These are phyloP conservation scores for Colletotrichum tamarilloi DNA, from an alignment of 2,329 filamentous ascomycete species.

Conservation along the genomic window DNA sequence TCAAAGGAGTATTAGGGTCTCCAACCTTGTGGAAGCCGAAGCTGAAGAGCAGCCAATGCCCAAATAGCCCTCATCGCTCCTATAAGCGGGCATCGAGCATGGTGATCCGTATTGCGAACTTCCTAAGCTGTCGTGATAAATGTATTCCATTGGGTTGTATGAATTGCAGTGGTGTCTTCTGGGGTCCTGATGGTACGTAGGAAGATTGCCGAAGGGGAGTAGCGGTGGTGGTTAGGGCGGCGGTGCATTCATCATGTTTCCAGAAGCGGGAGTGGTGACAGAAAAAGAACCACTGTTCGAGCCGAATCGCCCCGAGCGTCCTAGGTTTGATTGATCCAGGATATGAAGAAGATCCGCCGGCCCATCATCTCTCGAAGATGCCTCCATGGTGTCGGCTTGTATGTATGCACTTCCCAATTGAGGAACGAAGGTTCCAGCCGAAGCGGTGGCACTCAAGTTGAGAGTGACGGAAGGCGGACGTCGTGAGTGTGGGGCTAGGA, in stretches of 20 bases:
- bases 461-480: no score
- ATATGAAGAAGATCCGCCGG: conserved; percentile 44
- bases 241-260: conserved; percentile 48
- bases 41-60: conserved; percentile 50
- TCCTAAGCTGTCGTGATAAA: conserved; percentile 52
- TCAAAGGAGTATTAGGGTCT: no score
- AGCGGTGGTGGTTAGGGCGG: conserved; percentile 60
- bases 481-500: no score
- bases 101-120: conserved; percentile 49
- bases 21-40: conserved; percentile 39
- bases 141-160: not conserved
- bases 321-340: conserved; percentile 45
- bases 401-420: conserved; percentile 3
- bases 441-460: no score
- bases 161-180: no score
- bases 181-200: not conserved
- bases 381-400: conserved; percentile 46
- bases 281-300: conserved; percentile 4
- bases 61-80: conserved; percentile 54
- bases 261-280: conserved; percentile 53
- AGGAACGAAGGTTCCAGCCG: no score
- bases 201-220: conserved; percentile 42
- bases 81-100: conserved; percentile 44
- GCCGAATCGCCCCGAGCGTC: conserved; percentile 38
- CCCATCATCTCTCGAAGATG: conserved; percentile 47